phyloP scores from a whole-genome alignment of 140 eudicot species.

The Oenanthe javanica region DNA sequence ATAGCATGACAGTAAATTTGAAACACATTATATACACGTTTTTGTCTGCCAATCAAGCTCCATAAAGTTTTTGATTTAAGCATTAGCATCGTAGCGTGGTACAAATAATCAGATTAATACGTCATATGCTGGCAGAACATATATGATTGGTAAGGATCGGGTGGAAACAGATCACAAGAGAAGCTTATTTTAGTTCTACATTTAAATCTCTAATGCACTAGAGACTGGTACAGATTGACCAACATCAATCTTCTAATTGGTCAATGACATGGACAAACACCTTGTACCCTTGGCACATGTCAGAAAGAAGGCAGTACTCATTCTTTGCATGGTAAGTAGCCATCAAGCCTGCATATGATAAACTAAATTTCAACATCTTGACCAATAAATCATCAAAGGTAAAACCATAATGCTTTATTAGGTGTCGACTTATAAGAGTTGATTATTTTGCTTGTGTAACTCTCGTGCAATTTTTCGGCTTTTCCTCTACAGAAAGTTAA shows the following conservation, averaged over 20 bases:
- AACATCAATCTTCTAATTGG: constrained; percentile 52
- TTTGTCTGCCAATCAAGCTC: not conserved
- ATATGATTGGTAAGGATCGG: not conserved
- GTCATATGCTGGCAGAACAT: not conserved
- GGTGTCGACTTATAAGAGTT: not conserved
- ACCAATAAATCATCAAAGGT: not conserved
- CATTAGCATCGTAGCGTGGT: not conserved
- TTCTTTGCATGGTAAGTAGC: constrained; percentile 15
- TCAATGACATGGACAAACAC: constrained; percentile 72
- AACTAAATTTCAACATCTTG: not conserved
- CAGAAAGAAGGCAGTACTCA: constrained; percentile 36
- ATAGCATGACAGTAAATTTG: not conserved
- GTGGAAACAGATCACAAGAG: not conserved
- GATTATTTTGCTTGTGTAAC: not conserved
- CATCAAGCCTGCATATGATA: constrained; percentile 41
- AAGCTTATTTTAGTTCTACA: not conserved
- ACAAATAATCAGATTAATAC: not conserved
- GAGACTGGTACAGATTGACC: not conserved
- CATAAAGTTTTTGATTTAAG: not conserved
- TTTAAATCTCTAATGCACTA: not conserved
- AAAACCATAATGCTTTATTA: not conserved
- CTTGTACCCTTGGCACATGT: constrained; percentile 85
- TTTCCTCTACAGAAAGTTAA: not conserved
- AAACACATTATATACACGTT: not conserved
- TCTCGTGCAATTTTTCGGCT: not conserved